These are phyloP conservation scores for Cucurbita maxima DNA, from an alignment of 306 rosid species.

Conservation along the genomic window DNA sequence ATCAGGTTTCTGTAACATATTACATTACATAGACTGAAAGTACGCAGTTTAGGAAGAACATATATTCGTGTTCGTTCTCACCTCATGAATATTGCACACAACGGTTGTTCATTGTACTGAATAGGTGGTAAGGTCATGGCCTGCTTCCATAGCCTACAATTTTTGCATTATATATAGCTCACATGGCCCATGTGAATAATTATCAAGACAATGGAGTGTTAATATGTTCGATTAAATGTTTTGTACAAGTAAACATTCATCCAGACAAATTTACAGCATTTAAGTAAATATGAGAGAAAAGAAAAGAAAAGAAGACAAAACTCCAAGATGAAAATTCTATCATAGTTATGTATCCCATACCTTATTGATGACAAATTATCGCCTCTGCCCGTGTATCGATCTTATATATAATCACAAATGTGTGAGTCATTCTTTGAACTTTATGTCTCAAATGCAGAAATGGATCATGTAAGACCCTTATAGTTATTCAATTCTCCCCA, in stretches of 20 bases:
- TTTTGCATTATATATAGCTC: background rate
- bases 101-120: too few species aligned
- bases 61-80: too few species aligned
- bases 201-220: background rate
- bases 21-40: too few species aligned
- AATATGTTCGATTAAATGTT: background rate
- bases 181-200: background rate
- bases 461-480: conserved; percentile 40
- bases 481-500: conserved; percentile 75
- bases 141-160: background rate
- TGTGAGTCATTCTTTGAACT: background rate
- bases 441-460: background rate
- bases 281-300: background rate
- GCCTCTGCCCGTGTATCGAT: background rate
- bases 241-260: background rate
- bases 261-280: background rate
- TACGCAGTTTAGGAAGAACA: too few species aligned
- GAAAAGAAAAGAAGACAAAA: background rate
- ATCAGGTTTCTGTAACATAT: too few species aligned
- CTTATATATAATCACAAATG: background rate
- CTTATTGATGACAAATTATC: background rate
- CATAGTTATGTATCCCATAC: background rate
- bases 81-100: too few species aligned
- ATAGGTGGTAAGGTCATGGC: background rate
- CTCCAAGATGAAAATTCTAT: background rate